Evolutionary conservation across 345 rosid genomes (phyloP).

Genomic region (Alliaria petiolata): DNA sequence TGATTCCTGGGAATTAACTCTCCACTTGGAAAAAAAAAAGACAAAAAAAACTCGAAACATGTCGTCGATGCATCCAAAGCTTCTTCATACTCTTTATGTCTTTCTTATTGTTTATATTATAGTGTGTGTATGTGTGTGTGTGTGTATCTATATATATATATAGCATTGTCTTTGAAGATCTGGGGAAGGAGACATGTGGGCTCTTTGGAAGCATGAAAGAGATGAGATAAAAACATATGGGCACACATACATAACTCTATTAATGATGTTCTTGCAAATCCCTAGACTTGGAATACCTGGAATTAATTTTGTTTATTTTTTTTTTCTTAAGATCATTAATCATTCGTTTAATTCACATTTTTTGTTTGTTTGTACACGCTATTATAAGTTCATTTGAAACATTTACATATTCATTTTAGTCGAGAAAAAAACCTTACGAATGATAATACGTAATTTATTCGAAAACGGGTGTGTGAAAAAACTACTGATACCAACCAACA

Average conservation of each 20-base stretch:
- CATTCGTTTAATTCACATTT: not conserved
- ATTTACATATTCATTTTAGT: too few species aligned
- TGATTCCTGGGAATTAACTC: conserved; percentile 26
- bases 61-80: conserved; percentile 57
- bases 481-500: not conserved
- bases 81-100: too few species aligned
- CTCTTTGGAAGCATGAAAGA: conserved; percentile 42
- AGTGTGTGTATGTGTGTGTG: not conserved
- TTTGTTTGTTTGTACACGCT: too few species aligned
- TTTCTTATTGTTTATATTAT: not conserved
- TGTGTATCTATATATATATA: too few species aligned
- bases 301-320: not conserved
- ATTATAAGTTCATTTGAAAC: too few species aligned
- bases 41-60: conserved; percentile 28
- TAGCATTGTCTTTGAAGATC: conserved; percentile 12
- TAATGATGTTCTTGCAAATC: conserved; percentile 25
- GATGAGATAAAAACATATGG: conserved; percentile 25
- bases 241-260: conserved; percentile 31
- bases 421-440: too few species aligned
- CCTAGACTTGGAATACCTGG: conserved; percentile 22
- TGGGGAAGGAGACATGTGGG: conserved; percentile 51
- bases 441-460: not conserved
- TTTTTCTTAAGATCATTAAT: not conserved
- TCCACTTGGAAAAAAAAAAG: conserved; percentile 24
- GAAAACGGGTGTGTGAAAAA: not conserved